Conservation (phyloP, 2,329 filamentous ascomycete genomes). For the Incumbomyces delicatus region DNA sequence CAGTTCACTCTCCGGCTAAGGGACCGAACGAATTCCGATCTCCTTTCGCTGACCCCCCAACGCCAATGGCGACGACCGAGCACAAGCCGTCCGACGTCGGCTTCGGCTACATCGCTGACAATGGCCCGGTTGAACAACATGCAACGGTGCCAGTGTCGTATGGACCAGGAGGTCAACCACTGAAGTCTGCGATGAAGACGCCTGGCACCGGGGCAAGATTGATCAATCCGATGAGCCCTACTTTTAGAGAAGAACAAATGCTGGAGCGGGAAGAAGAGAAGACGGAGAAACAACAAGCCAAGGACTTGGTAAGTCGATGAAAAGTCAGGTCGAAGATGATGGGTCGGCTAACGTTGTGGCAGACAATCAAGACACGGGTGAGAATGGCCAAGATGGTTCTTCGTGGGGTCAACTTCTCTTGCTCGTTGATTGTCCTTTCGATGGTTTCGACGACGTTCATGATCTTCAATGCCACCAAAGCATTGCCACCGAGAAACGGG, state of each 20-base stretch:
- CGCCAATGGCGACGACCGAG: constrained; percentile 46
- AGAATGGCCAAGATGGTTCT: constrained; percentile 89
- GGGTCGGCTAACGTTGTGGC: constrained; percentile 30
- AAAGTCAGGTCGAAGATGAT: constrained; percentile 1
- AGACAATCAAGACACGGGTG: constrained; percentile 90
- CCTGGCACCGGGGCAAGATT: constrained; percentile 70
- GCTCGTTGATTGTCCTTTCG: constrained; percentile 84
- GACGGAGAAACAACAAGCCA: constrained; percentile 78
- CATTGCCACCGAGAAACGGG: constrained; percentile 63
- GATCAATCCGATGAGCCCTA: constrained; percentile 78
- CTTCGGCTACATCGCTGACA: constrained; percentile 74
- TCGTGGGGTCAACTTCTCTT: constrained; percentile 93
- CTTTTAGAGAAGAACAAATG: constrained; percentile 77
- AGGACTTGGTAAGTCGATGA: constrained; percentile 65
- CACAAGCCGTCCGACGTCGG: constrained; percentile 68
- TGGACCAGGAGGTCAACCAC: constrained; percentile 37
- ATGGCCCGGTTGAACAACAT: constrained; percentile 38
- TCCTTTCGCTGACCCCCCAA: constrained; percentile 45
- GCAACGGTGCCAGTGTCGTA: constrained; percentile 39
- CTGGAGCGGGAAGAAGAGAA: constrained; percentile 73
- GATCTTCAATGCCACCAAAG: constrained; percentile 83
- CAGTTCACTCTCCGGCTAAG: constrained; percentile 51
- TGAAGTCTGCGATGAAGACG: constrained; percentile 83
- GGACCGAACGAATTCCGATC: constrained; percentile 37
- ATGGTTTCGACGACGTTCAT: constrained; percentile 81